Evolutionary conservation across 345 rosid species (phyloP).

Genomic region (Camelina laxa): DNA sequence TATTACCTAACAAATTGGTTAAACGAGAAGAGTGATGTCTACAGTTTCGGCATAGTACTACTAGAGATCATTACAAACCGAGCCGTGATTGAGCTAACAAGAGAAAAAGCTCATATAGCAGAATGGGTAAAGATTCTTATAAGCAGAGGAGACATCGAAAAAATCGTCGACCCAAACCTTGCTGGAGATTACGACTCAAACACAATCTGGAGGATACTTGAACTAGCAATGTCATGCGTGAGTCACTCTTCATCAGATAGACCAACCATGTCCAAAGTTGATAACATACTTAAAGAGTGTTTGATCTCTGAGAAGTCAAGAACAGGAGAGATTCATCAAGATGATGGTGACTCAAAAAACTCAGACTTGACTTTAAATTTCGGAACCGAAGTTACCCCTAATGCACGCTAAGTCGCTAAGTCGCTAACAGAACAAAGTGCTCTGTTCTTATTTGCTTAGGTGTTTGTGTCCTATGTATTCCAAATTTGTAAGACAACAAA

Average conservation of each 20-base stretch:
- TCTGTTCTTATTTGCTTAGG: not conserved
- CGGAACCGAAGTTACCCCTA: conserved; percentile 30
- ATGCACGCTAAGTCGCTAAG: conserved; percentile 33
- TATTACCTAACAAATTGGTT: conserved; percentile 45
- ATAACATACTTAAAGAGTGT: conserved; percentile 32
- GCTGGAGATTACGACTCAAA: conserved; percentile 35
- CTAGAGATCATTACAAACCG: conserved; percentile 51
- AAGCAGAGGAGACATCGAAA: conserved; percentile 27
- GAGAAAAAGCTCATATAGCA: conserved; percentile 37
- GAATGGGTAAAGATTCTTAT: conserved; percentile 35
- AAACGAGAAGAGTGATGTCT: conserved; percentile 54
- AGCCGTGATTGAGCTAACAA: conserved; percentile 30
- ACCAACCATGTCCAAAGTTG: conserved; percentile 42
- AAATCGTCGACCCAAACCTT: conserved; percentile 33
- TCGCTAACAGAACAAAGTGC: conserved; percentile 14
- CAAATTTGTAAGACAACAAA: not conserved
- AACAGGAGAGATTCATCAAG: conserved; percentile 14
- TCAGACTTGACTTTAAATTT: conserved; percentile 23
- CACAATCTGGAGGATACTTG: conserved; percentile 39
- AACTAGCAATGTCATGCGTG: conserved; percentile 39
- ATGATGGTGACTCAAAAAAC: conserved; percentile 30
- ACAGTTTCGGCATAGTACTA: conserved; percentile 54
- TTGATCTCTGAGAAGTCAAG: conserved; percentile 28
- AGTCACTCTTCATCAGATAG: conserved; percentile 36
- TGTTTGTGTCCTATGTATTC: not conserved